Base-by-base conservation (phyloP, 768 basidiomycete genomes). In the Pleurotus pulmonarius region DNA sequence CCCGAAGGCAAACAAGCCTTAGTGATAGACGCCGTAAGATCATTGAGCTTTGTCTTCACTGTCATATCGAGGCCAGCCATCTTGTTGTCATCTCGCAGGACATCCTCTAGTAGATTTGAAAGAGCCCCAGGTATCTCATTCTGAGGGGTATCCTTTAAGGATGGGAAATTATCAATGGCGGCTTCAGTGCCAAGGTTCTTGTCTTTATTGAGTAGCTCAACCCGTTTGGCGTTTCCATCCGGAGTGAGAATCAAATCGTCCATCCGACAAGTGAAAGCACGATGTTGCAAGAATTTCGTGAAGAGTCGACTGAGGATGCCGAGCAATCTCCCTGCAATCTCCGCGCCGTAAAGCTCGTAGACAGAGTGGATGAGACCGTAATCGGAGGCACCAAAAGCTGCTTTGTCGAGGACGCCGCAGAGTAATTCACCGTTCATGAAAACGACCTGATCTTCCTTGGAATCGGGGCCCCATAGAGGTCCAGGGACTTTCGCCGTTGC, bases 201-300 rank as follows among this genome's bases (percentile, higher is more conserved):
- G 12, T 86, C 90, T 20, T 80, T 73, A 39, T 80, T 74, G 12
- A 98, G 70, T 46, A 98, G 78, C 39, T 85, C 77, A 46, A 77
- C 73, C 60, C 97, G 82, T 56, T 78, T 78, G 44, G 70, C 67
- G 68, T 98, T 88, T 18, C 93, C 95, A 55, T 86, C 83, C 0
- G 84, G 80, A 5, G 94, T 98, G 48, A 99, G 77, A 51, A 90
- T 86, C 43, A 99, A 79, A 77, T 99, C 97, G 71, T 99, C 97
- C 92, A 98, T 98, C 16, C 97, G 86, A 73, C 97, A 99, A 2
- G 95, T 94, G 73, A 99, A 99, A 0, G 94, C 97, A 41, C 94
- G 90, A 64, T 94, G 92, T 64, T 98, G 96, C 54, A 99, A 78
- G 73, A 92, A 98, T 67, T 97, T 98, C 44, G 97, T 98, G 73